These are phyloP conservation scores for Dianthus caryophyllus DNA, from an alignment of 148 eudicot genomes.

Conservation along the genomic window DNA sequence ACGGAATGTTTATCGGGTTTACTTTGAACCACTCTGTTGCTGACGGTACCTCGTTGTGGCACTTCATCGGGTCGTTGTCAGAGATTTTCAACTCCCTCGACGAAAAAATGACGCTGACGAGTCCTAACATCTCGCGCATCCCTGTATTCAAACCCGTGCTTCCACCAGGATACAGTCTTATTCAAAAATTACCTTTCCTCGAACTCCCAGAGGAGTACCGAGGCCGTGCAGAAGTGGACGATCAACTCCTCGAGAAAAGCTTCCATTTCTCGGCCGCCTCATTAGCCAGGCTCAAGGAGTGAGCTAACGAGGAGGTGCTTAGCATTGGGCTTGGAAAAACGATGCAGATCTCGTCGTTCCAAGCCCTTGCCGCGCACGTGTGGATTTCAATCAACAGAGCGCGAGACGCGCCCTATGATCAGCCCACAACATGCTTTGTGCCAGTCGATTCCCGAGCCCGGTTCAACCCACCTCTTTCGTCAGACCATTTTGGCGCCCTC, in stretches of 20 bases:
- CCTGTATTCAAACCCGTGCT: constrained; percentile 1
- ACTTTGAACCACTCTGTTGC: not conserved
- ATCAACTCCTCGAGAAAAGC: not conserved
- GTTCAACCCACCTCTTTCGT: constrained; percentile 44
- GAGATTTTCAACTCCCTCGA: not conserved
- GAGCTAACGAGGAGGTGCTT: constrained; percentile 24
- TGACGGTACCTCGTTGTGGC: constrained; percentile 7
- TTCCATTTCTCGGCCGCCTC: constrained; percentile 14
- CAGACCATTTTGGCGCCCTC: constrained; percentile 56
- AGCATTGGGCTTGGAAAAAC: not conserved
- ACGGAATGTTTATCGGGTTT: constrained; percentile 12
- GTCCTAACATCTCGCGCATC: too few species aligned
- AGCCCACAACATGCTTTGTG: constrained; percentile 20
- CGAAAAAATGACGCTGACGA: not conserved
- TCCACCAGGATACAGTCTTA: not conserved
- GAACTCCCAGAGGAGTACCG: constrained; percentile 5
- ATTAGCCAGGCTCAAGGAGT: constrained; percentile 1
- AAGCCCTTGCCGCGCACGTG: constrained; percentile 54
- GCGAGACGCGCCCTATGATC: constrained; percentile 28
- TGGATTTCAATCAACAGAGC: constrained; percentile 73
- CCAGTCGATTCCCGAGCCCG: constrained; percentile 49
- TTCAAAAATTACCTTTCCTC: constrained; percentile 11
- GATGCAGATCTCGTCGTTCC: constrained; percentile 42
- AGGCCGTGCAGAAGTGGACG: not conserved
- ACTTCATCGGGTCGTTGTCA: constrained; percentile 3